These are phyloP conservation scores for Candida coquimbonensis DNA, from an alignment of 805 yeast genomes.

Conservation along the genomic window DNA sequence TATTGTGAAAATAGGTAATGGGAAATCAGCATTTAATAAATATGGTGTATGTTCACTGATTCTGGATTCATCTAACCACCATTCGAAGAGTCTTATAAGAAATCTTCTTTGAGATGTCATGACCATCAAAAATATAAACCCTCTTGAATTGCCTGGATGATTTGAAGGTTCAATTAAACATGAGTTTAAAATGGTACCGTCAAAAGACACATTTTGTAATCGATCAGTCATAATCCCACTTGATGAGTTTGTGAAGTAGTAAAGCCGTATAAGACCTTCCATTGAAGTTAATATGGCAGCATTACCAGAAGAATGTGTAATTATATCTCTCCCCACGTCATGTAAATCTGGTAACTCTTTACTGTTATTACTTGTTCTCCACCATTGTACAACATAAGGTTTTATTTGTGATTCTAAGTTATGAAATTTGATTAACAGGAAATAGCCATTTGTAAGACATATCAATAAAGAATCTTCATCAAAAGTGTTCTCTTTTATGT, in stretches of 20 bases:
- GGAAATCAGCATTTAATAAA: slow-evolving; percentile 33
- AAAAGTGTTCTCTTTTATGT: neutral
- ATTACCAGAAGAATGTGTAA: slow-evolving; percentile 32
- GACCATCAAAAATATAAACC: slow-evolving; percentile 29
- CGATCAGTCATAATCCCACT: slow-evolving; percentile 32
- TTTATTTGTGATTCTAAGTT: slow-evolving; percentile 6
- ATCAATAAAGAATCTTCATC: slow-evolving; percentile 33
- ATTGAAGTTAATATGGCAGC: slow-evolving; percentile 33
- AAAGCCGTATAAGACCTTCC: slow-evolving; percentile 31
- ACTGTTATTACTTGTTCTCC: slow-evolving; percentile 25
- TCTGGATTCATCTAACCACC: slow-evolving; percentile 33
- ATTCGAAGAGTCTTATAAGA: slow-evolving; percentile 31
- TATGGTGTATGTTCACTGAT: slow-evolving; percentile 30
- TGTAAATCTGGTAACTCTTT: slow-evolving; percentile 14
- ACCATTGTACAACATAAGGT: slow-evolving; percentile 46
- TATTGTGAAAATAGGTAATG: slow-evolving; percentile 35
- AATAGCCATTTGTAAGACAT: slow-evolving; percentile 31
- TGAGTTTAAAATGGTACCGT: slow-evolving; percentile 35
- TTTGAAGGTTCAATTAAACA: slow-evolving; percentile 36
- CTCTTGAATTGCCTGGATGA: slow-evolving; percentile 21
- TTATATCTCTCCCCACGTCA: slow-evolving; percentile 23
- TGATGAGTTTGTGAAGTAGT: slow-evolving; percentile 29
- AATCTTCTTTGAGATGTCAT: slow-evolving; percentile 33
- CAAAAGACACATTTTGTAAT: slow-evolving; percentile 33
- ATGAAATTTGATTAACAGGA: slow-evolving; percentile 34